Base-by-base conservation (phyloP, 257 asterid species). In the Apocynum venetum region DNA sequence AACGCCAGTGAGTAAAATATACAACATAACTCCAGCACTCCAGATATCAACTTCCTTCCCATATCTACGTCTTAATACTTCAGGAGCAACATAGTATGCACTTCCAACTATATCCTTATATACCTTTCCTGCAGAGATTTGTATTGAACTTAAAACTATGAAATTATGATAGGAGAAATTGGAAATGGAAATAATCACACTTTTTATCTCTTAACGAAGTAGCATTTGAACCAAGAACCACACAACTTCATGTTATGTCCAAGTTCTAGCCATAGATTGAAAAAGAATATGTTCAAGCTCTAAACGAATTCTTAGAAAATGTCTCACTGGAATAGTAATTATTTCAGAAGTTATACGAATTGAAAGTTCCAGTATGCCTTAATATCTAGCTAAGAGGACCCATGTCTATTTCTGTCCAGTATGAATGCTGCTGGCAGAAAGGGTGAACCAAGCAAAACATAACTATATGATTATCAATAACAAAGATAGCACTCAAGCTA, bases 11-110 rank as follows among this genome's bases (percentile, higher is more conserved):
- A 93, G 98, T 77, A 93, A 86, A 61, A 93, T 93, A 83, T 93
- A 93, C 6, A 93, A 86, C 82, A 91, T 93, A 46, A 93, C 94
- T 69, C 98, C 98, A 25, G 98, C 97, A 78, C 98, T 93, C 97
- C 97, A 93, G 55, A 93, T 80, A 70, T 93, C 98, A 14, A 78
- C 83, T 80, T 93, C 98, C 74, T 93, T 93, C 38, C 98, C 97
- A 63, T 91, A 93, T 74, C 79, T 84, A 67, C 96, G 93, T 52
- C 80, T 83, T 80, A 93, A 48, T 10, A 93, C 97, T 80, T 93
- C 98, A 9, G 98, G 98, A 12, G 97, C 98, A 36, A 93, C 97
- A 67, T 93, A 93, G 71, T 89, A 93, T 56, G 98, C 97, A 80
- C 98, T 93, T 25, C 98, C 98, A 20, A 91, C 98, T 48, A 91